Evolutionary conservation across 345 rosid species (phyloP).

Genomic region (Eucalyptus cloeziana): DNA sequence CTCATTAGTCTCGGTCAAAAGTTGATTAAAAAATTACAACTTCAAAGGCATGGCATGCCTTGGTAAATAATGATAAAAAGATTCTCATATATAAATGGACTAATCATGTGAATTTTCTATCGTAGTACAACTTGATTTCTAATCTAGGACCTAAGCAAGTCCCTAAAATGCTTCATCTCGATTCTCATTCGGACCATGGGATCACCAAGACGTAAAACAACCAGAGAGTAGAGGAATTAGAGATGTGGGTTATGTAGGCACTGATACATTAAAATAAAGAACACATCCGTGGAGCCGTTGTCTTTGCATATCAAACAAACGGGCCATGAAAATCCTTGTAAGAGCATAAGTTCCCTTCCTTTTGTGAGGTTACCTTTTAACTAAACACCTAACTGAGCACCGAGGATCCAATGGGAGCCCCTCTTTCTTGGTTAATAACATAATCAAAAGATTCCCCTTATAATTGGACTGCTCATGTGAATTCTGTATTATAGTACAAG

Average conservation of each 20-base stretch:
- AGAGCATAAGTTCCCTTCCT: too few relatives aligned
- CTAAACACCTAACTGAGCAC: too few relatives aligned
- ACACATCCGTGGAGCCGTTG: too few relatives aligned
- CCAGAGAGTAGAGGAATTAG: too few relatives aligned
- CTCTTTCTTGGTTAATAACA: background rate
- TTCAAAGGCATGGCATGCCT: background rate
- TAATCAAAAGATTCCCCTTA: background rate
- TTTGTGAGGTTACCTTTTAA: too few relatives aligned
- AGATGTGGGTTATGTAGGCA: too few relatives aligned
- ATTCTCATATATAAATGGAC: background rate
- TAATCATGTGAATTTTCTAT: background rate
- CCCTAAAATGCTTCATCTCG: too few relatives aligned
- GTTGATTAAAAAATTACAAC: background rate
- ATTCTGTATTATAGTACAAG: background rate
- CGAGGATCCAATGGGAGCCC: too few relatives aligned
- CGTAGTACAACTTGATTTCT: background rate
- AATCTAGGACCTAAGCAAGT: background rate
- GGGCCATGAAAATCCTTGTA: too few relatives aligned
- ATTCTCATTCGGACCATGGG: rapidly evolving
- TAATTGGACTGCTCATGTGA: background rate
- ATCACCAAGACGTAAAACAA: too few relatives aligned
- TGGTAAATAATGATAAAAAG: background rate
- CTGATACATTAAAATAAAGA: too few relatives aligned
- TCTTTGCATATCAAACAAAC: too few relatives aligned
- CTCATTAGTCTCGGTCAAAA: background rate